Evolutionary conservation across 2,329 filamentous ascomycete species (phyloP), one percentile per base, ranked within the genome.

Genomic region (Talaromyces sp.): DNA sequence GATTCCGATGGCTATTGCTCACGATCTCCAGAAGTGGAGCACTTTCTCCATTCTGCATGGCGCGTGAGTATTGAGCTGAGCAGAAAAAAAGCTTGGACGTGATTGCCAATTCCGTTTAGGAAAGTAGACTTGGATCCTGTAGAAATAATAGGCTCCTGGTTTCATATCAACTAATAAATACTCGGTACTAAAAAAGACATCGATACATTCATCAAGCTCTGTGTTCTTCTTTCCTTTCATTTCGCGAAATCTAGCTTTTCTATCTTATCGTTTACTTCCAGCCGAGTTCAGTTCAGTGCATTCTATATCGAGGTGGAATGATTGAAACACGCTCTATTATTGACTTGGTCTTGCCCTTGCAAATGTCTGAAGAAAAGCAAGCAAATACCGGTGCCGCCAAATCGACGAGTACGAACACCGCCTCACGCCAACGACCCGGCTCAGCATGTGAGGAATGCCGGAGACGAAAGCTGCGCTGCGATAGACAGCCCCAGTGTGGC

Each of bases 401-500:
- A 18, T 59, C 40, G 7, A 60, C 34, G 30, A 36, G 44, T 3
- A 52, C 31, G 28, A 56, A 52, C 9, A 47, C 60, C 10, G 30
- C 56, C 18, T 69, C 67, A 16, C 67, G 69, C 16, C 69, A 71
- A 60, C 67, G 68, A 2, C 69, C 69, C 5, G 69, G 69, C 16
- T 63, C 61, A 55, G 95, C 95, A 36, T 99, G 95, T 75, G 91
- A 96, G 72, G 88, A 98, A 65, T 99, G 95, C 75, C 85, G 94
- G 69, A 95, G 93, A 78, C 85, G 94, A 73, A 98, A 98, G 78
- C 81, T 97, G 67, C 89, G 90, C 76, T 97, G 93, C 76, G 93
- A 97, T 74, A 92, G 92, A 50, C 80, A 85, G 59, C 88, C 90
- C 65, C 93, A 93, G 30, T 96, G 93, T 74, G 91, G 89, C 69